Conservation (phyloP, 176 grass and related monocot genomes). For the Cenchrus fungigraminus region DNA sequence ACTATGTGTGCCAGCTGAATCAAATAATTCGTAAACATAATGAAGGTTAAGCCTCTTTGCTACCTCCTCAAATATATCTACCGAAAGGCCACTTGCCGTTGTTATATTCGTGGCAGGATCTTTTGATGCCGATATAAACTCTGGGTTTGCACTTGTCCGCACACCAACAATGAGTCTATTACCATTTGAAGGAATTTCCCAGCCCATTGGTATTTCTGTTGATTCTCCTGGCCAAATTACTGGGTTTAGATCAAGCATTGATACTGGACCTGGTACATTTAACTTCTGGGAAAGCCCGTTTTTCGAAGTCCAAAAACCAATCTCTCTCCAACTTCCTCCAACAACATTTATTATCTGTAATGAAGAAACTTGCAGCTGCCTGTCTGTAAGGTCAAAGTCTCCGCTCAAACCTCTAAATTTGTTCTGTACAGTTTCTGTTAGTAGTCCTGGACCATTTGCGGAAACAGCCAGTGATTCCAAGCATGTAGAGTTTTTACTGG, state of each 20-base stretch:
- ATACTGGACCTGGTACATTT: background rate
- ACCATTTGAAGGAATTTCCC: conserved; percentile 15
- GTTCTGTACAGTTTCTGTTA: background rate
- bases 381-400: background rate
- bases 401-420: background rate
- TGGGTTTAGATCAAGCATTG: conserved; percentile 3
- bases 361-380: background rate
- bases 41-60: conserved; percentile 41
- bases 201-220: conserved; percentile 47
- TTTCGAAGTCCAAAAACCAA: conserved; percentile 3
- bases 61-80: conserved; percentile 49
- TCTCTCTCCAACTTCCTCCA: background rate
- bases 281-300: conserved; percentile 28
- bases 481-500: conserved; percentile 28
- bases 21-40: conserved; percentile 40
- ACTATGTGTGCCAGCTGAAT: background rate
- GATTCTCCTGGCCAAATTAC: conserved; percentile 60
- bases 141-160: background rate
- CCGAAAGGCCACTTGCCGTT: background rate
- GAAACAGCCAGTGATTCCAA: conserved; percentile 20
- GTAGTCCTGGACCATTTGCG: background rate
- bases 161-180: conserved; percentile 54
- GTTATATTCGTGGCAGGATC: conserved; percentile 39
- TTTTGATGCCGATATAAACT: conserved; percentile 28
- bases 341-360: conserved; percentile 9